Evolutionary conservation across 495 filamentous ascomycete genomes (phyloP), one percentile per base, ranked within the genome.

Genomic region (Aspergillus funiculosus): DNA sequence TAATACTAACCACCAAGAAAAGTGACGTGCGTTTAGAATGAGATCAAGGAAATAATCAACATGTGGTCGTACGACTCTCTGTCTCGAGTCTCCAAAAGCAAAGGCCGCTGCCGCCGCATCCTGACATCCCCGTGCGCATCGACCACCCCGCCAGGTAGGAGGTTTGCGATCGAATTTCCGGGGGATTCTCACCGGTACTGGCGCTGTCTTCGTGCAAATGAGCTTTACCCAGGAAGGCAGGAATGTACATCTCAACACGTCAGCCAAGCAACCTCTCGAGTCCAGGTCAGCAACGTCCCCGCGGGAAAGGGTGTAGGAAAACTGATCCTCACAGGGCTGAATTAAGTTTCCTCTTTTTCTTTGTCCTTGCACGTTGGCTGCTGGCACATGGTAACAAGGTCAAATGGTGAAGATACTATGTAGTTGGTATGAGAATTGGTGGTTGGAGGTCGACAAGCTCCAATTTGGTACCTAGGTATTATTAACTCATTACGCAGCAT

Each of bases 141-240:
- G 20, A 40, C 24, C n/a, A n/a, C n/a, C 42, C 42, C 39, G 19
- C 24, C 42, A 46, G 43, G n/a, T n/a, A n/a, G n/a, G n/a, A 26
- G 20, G 42, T 46, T 39, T 52, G 36, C 39, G 47, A 53, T 58
- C 39, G 41, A 53, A 61, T 58, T 40, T 62, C 64, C 55, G 65
- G 63, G 65, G 65, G 61, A 66, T 63, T 62, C 56, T 63, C 62
- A 54, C 58, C 46, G 56, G 57, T 59, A 48, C 45, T 43, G 48
- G 42, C 28, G 39, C 37, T 32, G 39, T 48, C 53, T 47, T 38
- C 32, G 17, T 51, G 34, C 48, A 32, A n/a, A 32, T 24, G 15
- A 48, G 37, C 42, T 40, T 46, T 41, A 41, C 49, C 49, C 28
- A 41, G 42, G 39, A 26, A 27, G 42, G 49, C 35, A 41, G 46